Conservation (phyloP, 169 alveolate species). For the Perkinsus chesapeaki region DNA sequence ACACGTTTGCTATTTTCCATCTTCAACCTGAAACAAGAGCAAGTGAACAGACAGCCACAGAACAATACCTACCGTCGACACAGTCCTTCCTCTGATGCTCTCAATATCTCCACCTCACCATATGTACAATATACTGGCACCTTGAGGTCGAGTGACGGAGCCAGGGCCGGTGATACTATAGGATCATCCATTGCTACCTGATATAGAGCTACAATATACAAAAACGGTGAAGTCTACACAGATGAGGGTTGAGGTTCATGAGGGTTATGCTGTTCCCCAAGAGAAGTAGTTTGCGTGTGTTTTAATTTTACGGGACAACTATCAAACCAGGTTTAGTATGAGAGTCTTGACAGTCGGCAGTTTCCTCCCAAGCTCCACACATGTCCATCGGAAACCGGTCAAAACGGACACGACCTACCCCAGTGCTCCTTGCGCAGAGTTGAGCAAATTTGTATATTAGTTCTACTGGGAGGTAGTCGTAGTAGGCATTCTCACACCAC, state of each 20-base stretch:
- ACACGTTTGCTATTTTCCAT: neutral
- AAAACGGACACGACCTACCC: neutral
- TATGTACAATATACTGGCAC: neutral
- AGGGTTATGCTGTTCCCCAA: no score
- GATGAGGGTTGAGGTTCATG: no score
- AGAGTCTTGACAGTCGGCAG: no score
- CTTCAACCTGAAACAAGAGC: neutral
- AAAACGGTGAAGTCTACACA: neutral
- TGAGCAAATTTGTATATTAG: neutral
- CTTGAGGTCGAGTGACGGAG: neutral
- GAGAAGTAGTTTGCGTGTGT: no score
- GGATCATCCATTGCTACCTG: neutral
- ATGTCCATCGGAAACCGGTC: no score
- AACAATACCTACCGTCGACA: neutral
- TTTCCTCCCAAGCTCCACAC: no score
- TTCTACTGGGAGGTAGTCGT: neutral
- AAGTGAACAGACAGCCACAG: neutral
- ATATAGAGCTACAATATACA: neutral
- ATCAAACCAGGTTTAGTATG: no score
- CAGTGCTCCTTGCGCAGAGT: neutral
- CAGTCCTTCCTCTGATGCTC: neutral
- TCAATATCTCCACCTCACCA: neutral
- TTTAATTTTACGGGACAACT: no score
- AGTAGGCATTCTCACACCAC: neutral
- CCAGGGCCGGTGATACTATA: neutral